Evolutionary conservation across 768 basidiomycete genomes (phyloP).

Genomic region (Pseudohyphozyma bogoriensis): DNA sequence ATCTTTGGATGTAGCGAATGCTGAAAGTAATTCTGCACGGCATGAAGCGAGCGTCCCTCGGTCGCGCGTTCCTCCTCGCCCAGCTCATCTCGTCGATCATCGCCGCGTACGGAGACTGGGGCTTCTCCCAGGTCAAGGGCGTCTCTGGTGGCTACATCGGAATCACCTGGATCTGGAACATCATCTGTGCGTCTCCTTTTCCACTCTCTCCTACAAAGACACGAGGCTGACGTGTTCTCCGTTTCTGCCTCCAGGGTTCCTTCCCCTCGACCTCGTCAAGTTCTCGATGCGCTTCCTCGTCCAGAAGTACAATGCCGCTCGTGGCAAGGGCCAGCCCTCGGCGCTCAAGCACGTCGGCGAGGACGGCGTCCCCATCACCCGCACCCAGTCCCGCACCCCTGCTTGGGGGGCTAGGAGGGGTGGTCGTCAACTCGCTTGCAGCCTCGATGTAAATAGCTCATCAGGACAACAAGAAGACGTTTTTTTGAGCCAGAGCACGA

Average conservation of each 20-base stretch:
- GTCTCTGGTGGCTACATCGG: conserved; percentile 94
- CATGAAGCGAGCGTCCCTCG: too few relatives aligned
- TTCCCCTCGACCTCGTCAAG: conserved; percentile 78
- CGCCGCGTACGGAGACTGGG: conserved; percentile 84
- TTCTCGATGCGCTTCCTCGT: conserved; percentile 93
- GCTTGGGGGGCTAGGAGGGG: too few relatives aligned
- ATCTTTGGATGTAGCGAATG: too few relatives aligned
- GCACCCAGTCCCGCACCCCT: conserved; percentile 84
- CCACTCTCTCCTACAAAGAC: not conserved
- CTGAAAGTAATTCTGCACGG: too few relatives aligned
- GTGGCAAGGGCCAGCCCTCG: conserved; percentile 37
- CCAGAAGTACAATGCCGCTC: conserved; percentile 56
- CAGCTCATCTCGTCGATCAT: conserved; percentile 94
- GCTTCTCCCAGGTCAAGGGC: conserved; percentile 68
- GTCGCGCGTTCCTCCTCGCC: conserved; percentile 82
- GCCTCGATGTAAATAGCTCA: too few relatives aligned
- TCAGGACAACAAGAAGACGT: too few relatives aligned
- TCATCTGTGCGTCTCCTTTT: too few relatives aligned
- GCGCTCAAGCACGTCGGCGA: conserved; percentile 40
- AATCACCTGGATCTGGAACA: conserved; percentile 81
- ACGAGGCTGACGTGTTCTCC: too few relatives aligned
- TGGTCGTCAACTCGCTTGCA: too few relatives aligned
- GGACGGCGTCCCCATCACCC: conserved; percentile 59
- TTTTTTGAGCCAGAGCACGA: too few relatives aligned
- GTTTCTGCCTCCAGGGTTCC: too few relatives aligned